phyloP scores from a whole-genome alignment of 345 rosid species.

The Sisymbrium altissimum region DNA sequence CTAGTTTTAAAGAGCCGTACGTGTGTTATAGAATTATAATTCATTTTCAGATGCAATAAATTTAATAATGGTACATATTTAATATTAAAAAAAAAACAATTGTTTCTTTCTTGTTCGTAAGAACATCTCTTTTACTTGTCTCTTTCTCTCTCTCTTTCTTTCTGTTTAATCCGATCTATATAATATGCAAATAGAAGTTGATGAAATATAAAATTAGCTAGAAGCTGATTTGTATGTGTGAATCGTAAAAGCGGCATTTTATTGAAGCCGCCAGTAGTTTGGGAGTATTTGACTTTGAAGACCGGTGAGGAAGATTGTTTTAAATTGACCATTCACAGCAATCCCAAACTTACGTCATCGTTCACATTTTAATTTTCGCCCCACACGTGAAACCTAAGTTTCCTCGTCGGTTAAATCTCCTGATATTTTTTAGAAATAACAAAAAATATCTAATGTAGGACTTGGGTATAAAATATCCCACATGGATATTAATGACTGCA shows the following conservation, averaged over 20 bases:
- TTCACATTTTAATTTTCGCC: background rate
- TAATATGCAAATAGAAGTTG: constrained; percentile 1
- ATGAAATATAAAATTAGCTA: background rate
- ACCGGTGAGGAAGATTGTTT: background rate
- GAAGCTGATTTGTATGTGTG: background rate
- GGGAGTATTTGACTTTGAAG: constrained; percentile 11
- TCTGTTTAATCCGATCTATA: background rate
- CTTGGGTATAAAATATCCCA: background rate
- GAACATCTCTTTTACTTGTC: background rate
- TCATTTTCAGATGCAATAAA: too few species aligned
- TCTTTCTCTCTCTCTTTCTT: background rate
- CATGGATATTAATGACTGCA: background rate
- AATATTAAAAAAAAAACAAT: too few species aligned
- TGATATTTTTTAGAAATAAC: too few species aligned
- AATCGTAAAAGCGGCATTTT: constrained; percentile 6
- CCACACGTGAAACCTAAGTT: background rate
- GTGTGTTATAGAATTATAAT: background rate
- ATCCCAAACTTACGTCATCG: background rate
- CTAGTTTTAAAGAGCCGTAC: constrained; percentile 1
- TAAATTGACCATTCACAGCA: background rate
- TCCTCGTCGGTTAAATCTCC: constrained; percentile 1
- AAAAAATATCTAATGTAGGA: background rate
- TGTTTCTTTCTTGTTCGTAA: background rate
- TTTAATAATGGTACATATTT: too few species aligned
- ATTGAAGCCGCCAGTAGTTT: constrained; percentile 20